A percentile compares a stretch with the other conserved stretches of the same genome.
Evolutionary conservation across 2,329 filamentous ascomycete genomes (phyloP).

Genomic region (Clonostachys byssicola): DNA sequence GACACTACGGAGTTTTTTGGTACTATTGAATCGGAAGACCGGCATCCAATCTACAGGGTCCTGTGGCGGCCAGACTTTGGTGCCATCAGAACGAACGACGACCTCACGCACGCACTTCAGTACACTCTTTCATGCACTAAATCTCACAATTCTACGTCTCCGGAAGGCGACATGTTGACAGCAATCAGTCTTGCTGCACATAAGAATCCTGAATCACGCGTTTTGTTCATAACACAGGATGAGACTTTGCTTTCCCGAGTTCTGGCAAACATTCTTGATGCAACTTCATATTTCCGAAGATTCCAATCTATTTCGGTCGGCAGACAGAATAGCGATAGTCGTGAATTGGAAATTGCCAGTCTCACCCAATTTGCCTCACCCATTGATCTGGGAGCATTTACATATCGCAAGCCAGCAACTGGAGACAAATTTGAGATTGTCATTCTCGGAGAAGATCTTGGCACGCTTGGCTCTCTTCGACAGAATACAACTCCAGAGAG

Average conservation of each 20-base stretch:
- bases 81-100: background rate
- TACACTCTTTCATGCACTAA: background rate
- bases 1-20: background rate
- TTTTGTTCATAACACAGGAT: background rate
- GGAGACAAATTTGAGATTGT: background rate
- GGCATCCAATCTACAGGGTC: background rate
- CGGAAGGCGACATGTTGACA: background rate
- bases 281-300: background rate
- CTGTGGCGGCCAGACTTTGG: background rate
- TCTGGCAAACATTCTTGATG: background rate
- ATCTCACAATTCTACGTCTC: too few relatives aligned
- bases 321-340: background rate
- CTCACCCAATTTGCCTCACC: background rate
- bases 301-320: background rate
- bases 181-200: background rate
- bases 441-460: background rate
- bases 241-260: background rate
- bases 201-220: background rate
- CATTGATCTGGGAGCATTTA: background rate
- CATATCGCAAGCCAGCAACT: background rate
- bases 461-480: background rate
- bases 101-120: background rate
- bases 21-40: background rate
- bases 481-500: too few relatives aligned
- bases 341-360: background rate